Evolutionary conservation across 805 yeast genomes (phyloP), one percentile per base, ranked within the genome.

Genomic region (Teunomyces aglyptinius): DNA sequence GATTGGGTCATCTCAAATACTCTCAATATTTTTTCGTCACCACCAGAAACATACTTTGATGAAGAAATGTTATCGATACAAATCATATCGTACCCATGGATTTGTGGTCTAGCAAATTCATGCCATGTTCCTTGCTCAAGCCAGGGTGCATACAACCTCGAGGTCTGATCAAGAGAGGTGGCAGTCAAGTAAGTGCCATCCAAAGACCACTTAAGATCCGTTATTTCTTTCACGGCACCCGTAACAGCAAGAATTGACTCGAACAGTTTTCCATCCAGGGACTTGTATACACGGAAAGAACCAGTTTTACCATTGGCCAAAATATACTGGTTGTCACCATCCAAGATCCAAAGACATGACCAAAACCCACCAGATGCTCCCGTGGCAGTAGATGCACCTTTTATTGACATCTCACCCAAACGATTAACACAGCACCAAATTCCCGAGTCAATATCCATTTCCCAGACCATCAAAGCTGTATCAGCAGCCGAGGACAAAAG

Each of bases 331-430:
- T 54, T 53, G 0, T 56, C 68, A 5, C 54, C 50, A 28, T 65
- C 60, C 1, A 58, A 58, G 43, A 85, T 77, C 98, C 98, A 94
- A 20, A 84, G 58, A 38, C 79, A 73, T 4, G 77, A 71, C 82
- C 82, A 80, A 55, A 80, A 80, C 1, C 85, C 85, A 32, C 85
- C 85, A 6, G 82, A 82, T 0, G 99, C 86, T 5, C 99, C 99
- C 0, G 99, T 94, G 3, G 99, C 99, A 0, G 99, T 90, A 3
- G 96, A 86, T 0, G 99, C 97, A 57, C 99, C 99, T 66, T 94
- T 92, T 42, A 90, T 86, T 36, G 96, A 85, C 49, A 94, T 75
- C 57, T 95, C 98, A 39, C 99, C 99, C 15, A 94, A 69, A 54
- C 98, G 73, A 15, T 83, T 71, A 6, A 76, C 76, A 43, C 95